A percentile compares a stretch with the other conserved stretches of the same genome.
Conservation (phyloP, 169 alveolate species). For the Theileria equi region DNA sequence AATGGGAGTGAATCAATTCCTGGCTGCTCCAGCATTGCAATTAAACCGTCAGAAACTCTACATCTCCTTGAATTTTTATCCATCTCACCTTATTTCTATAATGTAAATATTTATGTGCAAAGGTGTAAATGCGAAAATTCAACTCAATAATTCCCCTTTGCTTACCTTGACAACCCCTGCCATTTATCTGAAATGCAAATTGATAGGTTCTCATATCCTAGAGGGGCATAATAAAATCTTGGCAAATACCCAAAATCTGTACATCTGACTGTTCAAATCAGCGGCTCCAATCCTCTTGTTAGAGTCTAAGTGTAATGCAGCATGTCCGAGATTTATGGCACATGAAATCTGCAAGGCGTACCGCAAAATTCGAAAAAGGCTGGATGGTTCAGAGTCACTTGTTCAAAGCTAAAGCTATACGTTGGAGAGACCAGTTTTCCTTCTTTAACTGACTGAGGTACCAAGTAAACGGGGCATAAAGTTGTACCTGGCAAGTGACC, state of each 20-base stretch:
- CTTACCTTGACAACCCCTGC: conserved; percentile 40
- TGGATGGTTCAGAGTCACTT: conserved; percentile 69
- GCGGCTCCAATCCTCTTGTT: conserved; percentile 77
- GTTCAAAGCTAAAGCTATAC: conserved; percentile 50
- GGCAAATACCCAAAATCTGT: conserved; percentile 69
- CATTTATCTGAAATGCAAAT: conserved; percentile 42
- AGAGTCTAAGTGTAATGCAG: conserved; percentile 34
- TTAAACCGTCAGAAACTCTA: conserved; percentile 74
- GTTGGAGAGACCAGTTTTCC: conserved; percentile 42
- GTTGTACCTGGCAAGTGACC: conserved; percentile 57
- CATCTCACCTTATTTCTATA: conserved; percentile 16
- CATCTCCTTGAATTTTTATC: not conserved
- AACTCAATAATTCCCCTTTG: no score
- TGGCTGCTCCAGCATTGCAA: conserved; percentile 76
- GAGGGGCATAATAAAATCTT: conserved; percentile 5
- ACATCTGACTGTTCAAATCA: conserved; percentile 63
- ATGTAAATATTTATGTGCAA: not conserved
- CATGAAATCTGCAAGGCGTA: conserved; percentile 2
- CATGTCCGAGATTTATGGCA: not conserved
- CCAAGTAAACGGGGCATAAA: not conserved
- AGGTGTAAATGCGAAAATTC: no score
- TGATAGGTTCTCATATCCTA: conserved; percentile 43
- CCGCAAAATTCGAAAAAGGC: conserved; percentile 78
- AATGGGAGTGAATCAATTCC: conserved; percentile 62
- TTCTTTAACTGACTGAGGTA: conserved; percentile 19